Percentiles rank a stretch among this genome's conserved stretches.
Conservation (phyloP, 306 rosid genomes). For the Acacia confusa region DNA sequence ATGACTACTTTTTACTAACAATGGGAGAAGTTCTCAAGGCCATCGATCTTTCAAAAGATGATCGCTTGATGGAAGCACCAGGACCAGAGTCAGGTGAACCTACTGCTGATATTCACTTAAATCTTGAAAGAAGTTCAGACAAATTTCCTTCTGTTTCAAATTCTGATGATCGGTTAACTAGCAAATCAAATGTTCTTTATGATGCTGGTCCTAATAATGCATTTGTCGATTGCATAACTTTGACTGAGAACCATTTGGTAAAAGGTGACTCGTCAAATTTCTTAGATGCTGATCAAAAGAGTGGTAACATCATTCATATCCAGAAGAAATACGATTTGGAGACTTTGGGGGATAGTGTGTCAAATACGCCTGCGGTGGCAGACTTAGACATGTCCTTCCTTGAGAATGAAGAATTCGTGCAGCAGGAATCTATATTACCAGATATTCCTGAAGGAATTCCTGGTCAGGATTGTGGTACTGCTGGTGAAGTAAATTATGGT, state of each 20-base stretch:
- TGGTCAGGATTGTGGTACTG: conserved; percentile 8
- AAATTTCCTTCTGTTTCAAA: conserved; percentile 17
- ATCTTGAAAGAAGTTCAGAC: conserved; percentile 9
- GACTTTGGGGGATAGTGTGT: conserved; percentile 16
- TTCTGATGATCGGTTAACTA: not conserved
- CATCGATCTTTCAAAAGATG: conserved; percentile 34
- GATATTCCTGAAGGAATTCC: conserved; percentile 31
- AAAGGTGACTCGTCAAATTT: not conserved
- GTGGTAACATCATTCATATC: not conserved
- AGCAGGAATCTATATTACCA: conserved; percentile 25
- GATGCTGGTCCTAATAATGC: conserved; percentile 10
- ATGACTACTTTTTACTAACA: conserved; percentile 42
- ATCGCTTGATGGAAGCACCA: conserved; percentile 30
- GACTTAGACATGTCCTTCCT: not conserved
- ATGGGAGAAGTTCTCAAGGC: conserved; percentile 36
- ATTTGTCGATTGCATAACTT: conserved; percentile 25
- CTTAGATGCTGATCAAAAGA: conserved; percentile 24
- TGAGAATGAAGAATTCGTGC: conserved; percentile 30
- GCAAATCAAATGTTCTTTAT: conserved; percentile 20
- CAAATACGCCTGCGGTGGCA: conserved; percentile 11
- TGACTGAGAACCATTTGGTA: conserved; percentile 10
- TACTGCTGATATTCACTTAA: conserved; percentile 16
- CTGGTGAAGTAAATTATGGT: conserved; percentile 26
- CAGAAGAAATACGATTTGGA: conserved; percentile 29
- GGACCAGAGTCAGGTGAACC: conserved; percentile 31